Conservation (phyloP, 176 grass and related monocot genomes). For the Oryza meyeriana region DNA sequence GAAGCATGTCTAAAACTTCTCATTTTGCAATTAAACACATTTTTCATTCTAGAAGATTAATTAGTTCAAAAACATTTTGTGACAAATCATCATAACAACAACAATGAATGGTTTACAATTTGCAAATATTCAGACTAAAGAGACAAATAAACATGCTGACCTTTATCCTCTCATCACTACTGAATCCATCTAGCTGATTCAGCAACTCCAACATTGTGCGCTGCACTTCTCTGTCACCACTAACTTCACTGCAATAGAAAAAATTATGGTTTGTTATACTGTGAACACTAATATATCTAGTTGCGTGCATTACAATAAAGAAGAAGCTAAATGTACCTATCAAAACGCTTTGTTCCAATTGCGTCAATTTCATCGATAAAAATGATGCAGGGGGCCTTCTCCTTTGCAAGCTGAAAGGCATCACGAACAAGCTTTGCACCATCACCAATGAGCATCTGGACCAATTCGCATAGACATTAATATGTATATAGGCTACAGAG, state of each 20-base stretch:
- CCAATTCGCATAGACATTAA: too few species aligned
- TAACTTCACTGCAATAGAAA: conserved; percentile 61
- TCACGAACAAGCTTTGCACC: conserved; percentile 81
- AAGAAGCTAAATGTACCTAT: conserved; percentile 41
- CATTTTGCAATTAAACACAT: too few species aligned
- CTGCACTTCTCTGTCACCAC: conserved; percentile 80
- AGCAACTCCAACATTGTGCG: conserved; percentile 79
- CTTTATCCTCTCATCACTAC: conserved; percentile 84
- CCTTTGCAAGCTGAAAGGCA: conserved; percentile 83
- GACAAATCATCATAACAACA: too few species aligned
- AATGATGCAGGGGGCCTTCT: conserved; percentile 78
- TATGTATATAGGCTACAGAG: too few species aligned
- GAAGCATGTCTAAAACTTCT: too few species aligned
- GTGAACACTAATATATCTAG: neutral
- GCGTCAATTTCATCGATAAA: conserved; percentile 93
- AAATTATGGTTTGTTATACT: neutral
- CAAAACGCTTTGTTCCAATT: conserved; percentile 82
- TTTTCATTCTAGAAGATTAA: too few species aligned
- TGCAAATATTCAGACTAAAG: neutral
- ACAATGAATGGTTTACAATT: too few species aligned
- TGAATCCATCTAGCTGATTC: conserved; percentile 84
- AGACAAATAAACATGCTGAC: conserved; percentile 24
- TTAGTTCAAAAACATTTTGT: too few species aligned
- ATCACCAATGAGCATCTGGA: too few species aligned
- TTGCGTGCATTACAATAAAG: neutral